Conservation (phyloP, 768 basidiomycete species). For the Boletales sp. region DNA sequence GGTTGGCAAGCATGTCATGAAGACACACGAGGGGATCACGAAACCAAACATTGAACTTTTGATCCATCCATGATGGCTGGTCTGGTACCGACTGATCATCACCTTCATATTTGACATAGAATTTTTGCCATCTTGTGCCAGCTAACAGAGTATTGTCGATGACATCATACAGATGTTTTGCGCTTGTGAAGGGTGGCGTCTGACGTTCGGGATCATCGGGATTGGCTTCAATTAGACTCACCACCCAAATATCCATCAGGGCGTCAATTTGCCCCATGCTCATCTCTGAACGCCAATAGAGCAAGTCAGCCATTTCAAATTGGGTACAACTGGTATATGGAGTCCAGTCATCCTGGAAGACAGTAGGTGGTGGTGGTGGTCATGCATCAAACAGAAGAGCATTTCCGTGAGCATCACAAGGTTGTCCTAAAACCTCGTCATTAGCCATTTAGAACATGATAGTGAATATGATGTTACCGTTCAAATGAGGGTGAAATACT, state of each 20-base stretch:
- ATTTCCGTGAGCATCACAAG: not conserved
- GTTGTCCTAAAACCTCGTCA: not conserved
- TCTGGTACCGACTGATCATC: too few relatives aligned
- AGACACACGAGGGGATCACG: too few relatives aligned
- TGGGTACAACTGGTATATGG: conserved; percentile 10
- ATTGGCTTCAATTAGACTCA: not conserved
- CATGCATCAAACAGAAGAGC: not conserved
- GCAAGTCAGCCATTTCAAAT: conserved; percentile 22
- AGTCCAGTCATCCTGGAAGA: conserved; percentile 12
- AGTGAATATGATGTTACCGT: not conserved
- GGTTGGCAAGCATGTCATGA: too few relatives aligned
- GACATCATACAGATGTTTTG: not conserved
- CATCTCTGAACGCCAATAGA: conserved; percentile 19
- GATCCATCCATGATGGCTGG: too few relatives aligned
- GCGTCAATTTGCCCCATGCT: conserved; percentile 17
- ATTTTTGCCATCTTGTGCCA: too few relatives aligned
- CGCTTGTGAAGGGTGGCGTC: not conserved
- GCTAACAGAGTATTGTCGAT: conserved; percentile 35
- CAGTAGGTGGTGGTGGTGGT: not conserved
- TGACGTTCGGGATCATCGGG: not conserved
- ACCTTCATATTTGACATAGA: too few relatives aligned
- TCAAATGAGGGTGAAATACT: not conserved
- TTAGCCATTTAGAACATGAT: too few relatives aligned
- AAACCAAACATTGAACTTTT: too few relatives aligned
- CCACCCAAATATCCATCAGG: conserved; percentile 19